Evolutionary conservation across 768 basidiomycete species (phyloP).

Genomic region (Leccinum variicolor): DNA sequence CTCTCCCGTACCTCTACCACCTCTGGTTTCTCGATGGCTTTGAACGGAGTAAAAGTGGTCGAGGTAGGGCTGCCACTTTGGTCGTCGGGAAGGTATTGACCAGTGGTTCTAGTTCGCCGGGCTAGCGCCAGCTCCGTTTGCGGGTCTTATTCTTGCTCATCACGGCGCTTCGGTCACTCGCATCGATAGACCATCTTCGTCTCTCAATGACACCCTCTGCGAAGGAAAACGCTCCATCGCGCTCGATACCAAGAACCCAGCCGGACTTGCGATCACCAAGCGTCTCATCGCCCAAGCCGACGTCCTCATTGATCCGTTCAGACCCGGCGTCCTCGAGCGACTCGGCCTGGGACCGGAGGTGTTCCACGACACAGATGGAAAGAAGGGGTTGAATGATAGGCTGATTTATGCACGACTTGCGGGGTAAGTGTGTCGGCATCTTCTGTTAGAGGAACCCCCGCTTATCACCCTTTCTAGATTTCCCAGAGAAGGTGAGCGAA

Average conservation of each 20-base stretch:
- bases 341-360: conserved; percentile 74
- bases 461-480: conserved; percentile 39
- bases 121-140: conserved; percentile 78
- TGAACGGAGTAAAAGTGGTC: conserved; percentile 48
- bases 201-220: conserved; percentile 51
- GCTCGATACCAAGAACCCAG: conserved; percentile 59
- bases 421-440: conserved; percentile 47
- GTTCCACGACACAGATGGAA: conserved; percentile 51
- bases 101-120: conserved; percentile 67
- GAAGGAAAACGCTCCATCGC: conserved; percentile 76
- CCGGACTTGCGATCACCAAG: conserved; percentile 53
- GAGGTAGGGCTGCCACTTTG: conserved; percentile 32
- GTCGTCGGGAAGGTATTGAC: background rate
- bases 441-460: background rate
- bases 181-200: conserved; percentile 56
- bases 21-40: conserved; percentile 36
- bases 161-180: conserved; percentile 76
- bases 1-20: background rate
- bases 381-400: conserved; percentile 52
- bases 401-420: conserved; percentile 73
- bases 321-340: conserved; percentile 79
- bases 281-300: conserved; percentile 66
- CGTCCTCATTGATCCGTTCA: conserved; percentile 78
- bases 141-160: conserved; percentile 74
- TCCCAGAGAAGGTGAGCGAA: conserved; percentile 50